Evolutionary conservation across 441 rosid species (phyloP), one percentile per base, ranked within the genome.

Genomic region (Gossypium davidsonii): DNA sequence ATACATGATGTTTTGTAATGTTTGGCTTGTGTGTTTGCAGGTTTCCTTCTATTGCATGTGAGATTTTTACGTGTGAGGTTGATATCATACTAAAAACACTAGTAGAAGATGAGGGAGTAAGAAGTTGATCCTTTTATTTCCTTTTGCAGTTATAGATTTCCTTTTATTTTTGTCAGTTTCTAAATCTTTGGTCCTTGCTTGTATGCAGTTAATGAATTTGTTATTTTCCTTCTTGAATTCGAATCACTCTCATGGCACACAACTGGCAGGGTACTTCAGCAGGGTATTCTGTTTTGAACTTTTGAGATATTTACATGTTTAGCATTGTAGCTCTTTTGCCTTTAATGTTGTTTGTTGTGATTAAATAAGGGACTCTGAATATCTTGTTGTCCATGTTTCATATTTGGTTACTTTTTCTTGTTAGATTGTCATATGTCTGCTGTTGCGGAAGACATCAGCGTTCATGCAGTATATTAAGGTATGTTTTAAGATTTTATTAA

Each of bases 61-160:
- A 90, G 86, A 86, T 90, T 48, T 86, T 90, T 77, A 88, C 92
- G 7, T 90, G 94, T 83, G 94, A 90, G 78, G 87, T 90, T 79
- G 94, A 90, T 76, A 86, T 90, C 85, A 86, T 90, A 73, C 86
- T 90, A 48, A 90, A 86, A 78, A 84, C 91, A 34, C 75, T 90
- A 76, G 91, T 84, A 2, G 94, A 90, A 79, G 92, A 88, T 76
- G 91, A 85, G 67, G 87, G 85, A 86, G 90, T 84, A 79, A 77
- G 70, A 57, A 17, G 9, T 66, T 71, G 21, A 37, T 34, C 6
- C 44, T 61, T 71, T 9, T 73, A 28, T 58, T 61, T 18, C 20
- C 28, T 15, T 69, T 51, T 52, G 48, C 26, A 55, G 46, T 2
- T 49, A 17, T 62, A 37, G 9, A 49, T 51, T 60, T 60, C 21